Base-by-base conservation (phyloP, 164 flowering plant genomes). In the Umbellularia californica region DNA sequence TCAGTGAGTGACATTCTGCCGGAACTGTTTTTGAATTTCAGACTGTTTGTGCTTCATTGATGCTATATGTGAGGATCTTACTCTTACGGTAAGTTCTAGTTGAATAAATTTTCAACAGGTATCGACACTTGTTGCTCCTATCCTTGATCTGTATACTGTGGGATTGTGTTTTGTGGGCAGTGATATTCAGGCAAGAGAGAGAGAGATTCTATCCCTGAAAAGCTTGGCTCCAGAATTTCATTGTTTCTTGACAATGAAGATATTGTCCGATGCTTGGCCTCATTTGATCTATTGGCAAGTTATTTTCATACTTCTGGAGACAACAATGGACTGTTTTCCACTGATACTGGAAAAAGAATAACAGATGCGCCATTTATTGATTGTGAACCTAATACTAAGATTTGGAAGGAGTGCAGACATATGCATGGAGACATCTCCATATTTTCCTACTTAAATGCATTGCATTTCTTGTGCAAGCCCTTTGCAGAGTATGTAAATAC, bases 391-490 rank as follows among this genome's bases (percentile, higher is more conserved):
- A 41, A 70, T 65, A 3, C 15, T 77, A 70, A 74, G 68, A 30
- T 70, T 20, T 78, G 74, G 65, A 65, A 41, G 65, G 14, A 47
- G 35, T 78, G 82, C 70, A 68, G 47, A 22, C 47, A 67, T 65
- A 67, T 69, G 62, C 82, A 79, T 27, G 79, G 82, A 70, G 79
- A 70, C 19, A 78, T 73, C 62, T 80, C 84, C 70, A 20, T 82
- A 55, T 74, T 71, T 4, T 78, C 80, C 20, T 88, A 85, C 82
- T 81, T 84, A 70, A 78, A 82, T 74, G 92, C 93, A 22, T 72
- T 92, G 80, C 82, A 81, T 70, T 91, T 90, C 79, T 80, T 92
- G 78, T 91, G 97, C 75, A 77, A 81, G 71, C 89, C 94, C 55
- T 85, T 94, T 72, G 85, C 92, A 62, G 90, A 90, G n/a, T 74